phyloP scores from a whole-genome alignment of 176 grass and related monocot species.

The Triticum timopheevii region DNA sequence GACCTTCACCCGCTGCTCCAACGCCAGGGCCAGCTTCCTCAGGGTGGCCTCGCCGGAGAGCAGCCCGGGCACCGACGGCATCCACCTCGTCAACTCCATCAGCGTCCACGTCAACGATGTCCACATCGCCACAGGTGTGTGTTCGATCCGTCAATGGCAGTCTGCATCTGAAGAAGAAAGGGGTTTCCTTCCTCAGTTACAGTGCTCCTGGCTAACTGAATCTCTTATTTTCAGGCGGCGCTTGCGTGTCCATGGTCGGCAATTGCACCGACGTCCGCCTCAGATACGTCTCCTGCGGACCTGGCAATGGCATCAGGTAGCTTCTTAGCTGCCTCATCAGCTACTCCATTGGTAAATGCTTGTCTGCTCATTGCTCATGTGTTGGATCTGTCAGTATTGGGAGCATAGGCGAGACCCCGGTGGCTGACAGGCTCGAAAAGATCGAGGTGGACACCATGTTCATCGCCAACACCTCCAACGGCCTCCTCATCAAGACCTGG shows the following conservation, averaged over 20 bases:
- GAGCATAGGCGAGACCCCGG: constrained; percentile 63
- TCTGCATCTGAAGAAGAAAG: no score
- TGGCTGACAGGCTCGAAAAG: constrained; percentile 44
- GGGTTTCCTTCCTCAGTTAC: no score
- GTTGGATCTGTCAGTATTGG: constrained; percentile 40
- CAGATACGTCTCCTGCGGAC: constrained; percentile 52
- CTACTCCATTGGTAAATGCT: no score
- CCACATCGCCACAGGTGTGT: constrained; percentile 49
- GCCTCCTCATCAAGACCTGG: constrained; percentile 85
- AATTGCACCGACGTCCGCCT: constrained; percentile 54
- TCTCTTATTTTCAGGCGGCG: constrained; percentile 48
- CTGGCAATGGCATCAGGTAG: constrained; percentile 77
- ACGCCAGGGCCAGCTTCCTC: constrained; percentile 47
- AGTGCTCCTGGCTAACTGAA: no score
- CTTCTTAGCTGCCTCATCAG: neutral
- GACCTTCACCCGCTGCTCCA: constrained; percentile 54
- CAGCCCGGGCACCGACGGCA: constrained; percentile 68
- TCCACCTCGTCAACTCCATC: constrained; percentile 51
- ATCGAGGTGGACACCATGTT: constrained; percentile 53
- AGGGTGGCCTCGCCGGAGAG: constrained; percentile 60
- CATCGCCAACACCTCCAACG: constrained; percentile 62
- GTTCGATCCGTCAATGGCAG: no score
- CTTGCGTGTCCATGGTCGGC: constrained; percentile 65
- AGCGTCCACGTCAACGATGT: constrained; percentile 49
- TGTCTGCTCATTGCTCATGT: neutral